phyloP scores from a whole-genome alignment of 805 yeast species.

The Ogataea pilisensis region DNA sequence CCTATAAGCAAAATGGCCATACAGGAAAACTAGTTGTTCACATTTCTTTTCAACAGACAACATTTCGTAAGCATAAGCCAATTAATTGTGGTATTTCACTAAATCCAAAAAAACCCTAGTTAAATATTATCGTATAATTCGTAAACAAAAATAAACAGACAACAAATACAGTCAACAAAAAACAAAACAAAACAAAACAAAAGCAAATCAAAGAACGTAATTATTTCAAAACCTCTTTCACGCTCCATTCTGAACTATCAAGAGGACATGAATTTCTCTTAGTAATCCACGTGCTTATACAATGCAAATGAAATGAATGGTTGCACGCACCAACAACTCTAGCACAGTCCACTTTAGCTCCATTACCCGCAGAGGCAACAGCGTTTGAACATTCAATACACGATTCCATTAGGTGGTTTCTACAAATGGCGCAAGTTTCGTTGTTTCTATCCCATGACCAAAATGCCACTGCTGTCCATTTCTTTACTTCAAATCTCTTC shows the following conservation, averaged over 20 bases:
- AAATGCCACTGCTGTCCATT: conserved; percentile 99
- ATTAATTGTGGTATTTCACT: no score
- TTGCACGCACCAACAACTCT: conserved; percentile 98
- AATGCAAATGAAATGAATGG: conserved; percentile 98
- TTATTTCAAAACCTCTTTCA: conserved; percentile 28
- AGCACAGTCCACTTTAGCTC: conserved; percentile 46
- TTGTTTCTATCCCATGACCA: conserved; percentile 89
- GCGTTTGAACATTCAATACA: conserved; percentile 84
- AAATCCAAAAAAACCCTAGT: no score
- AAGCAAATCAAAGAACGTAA: no score
- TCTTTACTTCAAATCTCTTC: conserved; percentile 86
- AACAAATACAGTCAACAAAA: no score
- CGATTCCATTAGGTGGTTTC: conserved; percentile 97
- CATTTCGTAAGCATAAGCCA: no score
- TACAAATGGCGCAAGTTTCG: conserved; percentile 96
- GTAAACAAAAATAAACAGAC: no score
- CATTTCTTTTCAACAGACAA: no score
- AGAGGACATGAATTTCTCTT: conserved; percentile 96
- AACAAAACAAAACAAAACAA: no score
- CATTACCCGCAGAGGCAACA: conserved; percentile 43
- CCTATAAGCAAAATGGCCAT: no score
- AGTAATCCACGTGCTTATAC: conserved; percentile 92
- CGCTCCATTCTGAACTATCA: conserved; percentile 84
- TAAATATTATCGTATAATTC: no score
- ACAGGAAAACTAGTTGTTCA: no score